phyloP scores from a whole-genome alignment of 2,329 filamentous ascomycete species.

The Fusarium sp. region DNA sequence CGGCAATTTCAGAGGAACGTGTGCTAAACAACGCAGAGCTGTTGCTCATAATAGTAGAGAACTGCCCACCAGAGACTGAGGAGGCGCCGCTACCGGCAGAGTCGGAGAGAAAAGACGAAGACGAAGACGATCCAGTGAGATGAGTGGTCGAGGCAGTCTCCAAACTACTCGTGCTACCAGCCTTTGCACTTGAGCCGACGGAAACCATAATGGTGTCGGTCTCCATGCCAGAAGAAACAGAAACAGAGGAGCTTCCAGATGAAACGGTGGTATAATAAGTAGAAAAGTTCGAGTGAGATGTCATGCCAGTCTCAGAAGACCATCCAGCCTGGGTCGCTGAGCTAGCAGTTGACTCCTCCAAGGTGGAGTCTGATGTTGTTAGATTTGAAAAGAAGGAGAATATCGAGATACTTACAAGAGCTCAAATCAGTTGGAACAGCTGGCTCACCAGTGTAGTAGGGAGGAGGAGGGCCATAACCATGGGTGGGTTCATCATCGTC shows the following conservation, averaged over 20 bases:
- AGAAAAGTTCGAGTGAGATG: constrained; percentile 3
- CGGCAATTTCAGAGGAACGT: neutral
- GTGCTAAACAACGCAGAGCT: constrained; percentile 9
- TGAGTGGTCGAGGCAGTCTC: constrained; percentile 8
- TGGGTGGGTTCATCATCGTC: constrained; percentile 23
- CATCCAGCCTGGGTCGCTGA: neutral
- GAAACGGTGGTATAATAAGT: constrained; percentile 1
- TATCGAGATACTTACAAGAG: constrained; percentile 19
- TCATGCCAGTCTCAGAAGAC: constrained; percentile 4
- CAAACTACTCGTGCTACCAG: constrained; percentile 28
- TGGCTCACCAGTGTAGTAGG: constrained; percentile 36
- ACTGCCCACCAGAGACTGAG: neutral
- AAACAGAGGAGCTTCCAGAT: constrained; percentile 2
- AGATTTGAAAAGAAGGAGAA: neutral
- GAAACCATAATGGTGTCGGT: constrained; percentile 13
- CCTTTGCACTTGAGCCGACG: constrained; percentile 35
- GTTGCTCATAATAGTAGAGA: neutral
- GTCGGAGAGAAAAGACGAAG: constrained; percentile 5
- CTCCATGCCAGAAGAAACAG: constrained; percentile 7
- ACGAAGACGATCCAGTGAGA: constrained; percentile 12
- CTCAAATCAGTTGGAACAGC: constrained; percentile 2
- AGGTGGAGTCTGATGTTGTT: constrained; percentile 24
- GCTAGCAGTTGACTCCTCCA: constrained; percentile 7
- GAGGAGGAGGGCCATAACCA: constrained; percentile 39
- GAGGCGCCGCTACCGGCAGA: neutral